phyloP scores from a whole-genome alignment of 2,329 filamentous ascomycete species.

The Neofusicoccum cordaticola region DNA sequence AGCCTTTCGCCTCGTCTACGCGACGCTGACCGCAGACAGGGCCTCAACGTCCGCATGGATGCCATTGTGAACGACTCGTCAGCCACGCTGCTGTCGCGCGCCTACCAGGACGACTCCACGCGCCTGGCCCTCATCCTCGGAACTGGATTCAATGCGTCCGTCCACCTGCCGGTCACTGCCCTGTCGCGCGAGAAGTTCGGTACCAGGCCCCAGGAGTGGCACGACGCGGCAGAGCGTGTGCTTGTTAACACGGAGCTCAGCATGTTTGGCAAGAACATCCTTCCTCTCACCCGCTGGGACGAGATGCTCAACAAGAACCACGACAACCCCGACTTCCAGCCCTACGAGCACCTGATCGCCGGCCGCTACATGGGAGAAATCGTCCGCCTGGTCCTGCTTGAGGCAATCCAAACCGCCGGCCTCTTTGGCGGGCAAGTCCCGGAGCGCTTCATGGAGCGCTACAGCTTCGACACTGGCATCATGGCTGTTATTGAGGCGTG shows the following conservation, averaged over 20 bases:
- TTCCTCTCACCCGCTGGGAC: conserved; percentile 62
- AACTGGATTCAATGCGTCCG: conserved; percentile 64
- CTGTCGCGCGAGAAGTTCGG: conserved; percentile 58
- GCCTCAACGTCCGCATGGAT: conserved; percentile 57
- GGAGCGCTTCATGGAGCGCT: conserved; percentile 53
- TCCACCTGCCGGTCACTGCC: conserved; percentile 56
- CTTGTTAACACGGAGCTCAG: conserved; percentile 65
- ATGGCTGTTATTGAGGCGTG: conserved; percentile 56
- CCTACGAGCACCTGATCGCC: conserved; percentile 62
- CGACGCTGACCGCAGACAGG: conserved; percentile 28
- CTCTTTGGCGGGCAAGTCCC: conserved; percentile 59
- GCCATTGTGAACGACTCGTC: conserved; percentile 65
- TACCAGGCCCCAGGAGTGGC: conserved; percentile 53
- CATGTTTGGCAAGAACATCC: conserved; percentile 61
- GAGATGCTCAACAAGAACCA: conserved; percentile 58
- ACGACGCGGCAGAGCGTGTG: conserved; percentile 57
- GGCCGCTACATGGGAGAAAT: conserved; percentile 65
- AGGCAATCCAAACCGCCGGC: conserved; percentile 55
- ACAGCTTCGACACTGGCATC: conserved; percentile 58
- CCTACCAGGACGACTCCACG: conserved; percentile 59
- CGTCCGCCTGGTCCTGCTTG: conserved; percentile 58
- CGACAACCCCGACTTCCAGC: conserved; percentile 60
- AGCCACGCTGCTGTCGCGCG: conserved; percentile 60
- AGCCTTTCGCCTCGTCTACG: conserved; percentile 5
- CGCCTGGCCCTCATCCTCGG: conserved; percentile 63